Conservation (phyloP, 2,329 filamentous ascomycete species). For the Penicillium sp. region DNA sequence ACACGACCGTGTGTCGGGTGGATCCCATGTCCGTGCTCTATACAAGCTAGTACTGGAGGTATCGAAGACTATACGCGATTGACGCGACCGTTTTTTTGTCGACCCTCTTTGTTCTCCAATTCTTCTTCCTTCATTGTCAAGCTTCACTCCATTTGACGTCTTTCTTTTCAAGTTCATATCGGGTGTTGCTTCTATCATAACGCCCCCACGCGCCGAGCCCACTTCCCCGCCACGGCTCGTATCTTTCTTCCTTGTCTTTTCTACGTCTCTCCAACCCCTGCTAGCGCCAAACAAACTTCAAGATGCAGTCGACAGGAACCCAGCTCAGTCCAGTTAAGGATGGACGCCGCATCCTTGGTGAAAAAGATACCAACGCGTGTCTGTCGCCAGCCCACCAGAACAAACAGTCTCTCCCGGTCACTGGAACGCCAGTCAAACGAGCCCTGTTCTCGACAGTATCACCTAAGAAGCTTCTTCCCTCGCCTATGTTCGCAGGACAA, state of each 20-base stretch:
- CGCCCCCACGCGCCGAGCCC: slow-evolving; percentile 7
- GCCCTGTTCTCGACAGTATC: slow-evolving; percentile 24
- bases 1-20: slow-evolving; percentile 21
- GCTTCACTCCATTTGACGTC: neutral
- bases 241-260: slow-evolving; percentile 1
- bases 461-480: slow-evolving; percentile 32
- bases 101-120: neutral
- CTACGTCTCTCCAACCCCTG: slow-evolving; percentile 2
- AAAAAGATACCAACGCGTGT: slow-evolving; percentile 44
- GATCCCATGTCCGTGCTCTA: slow-evolving; percentile 27
- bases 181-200: neutral
- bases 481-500: slow-evolving; percentile 38
- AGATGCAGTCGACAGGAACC: slow-evolving; percentile 24
- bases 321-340: slow-evolving; percentile 36
- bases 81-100: slow-evolving; percentile 24
- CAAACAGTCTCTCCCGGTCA: slow-evolving; percentile 19
- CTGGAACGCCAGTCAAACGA: slow-evolving; percentile 30
- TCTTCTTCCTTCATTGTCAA: neutral
- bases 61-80: slow-evolving; percentile 26
- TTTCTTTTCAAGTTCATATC: neutral
- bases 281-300: slow-evolving; percentile 3
- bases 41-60: slow-evolving; percentile 23
- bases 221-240: slow-evolving; percentile 9
- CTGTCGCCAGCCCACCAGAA: slow-evolving; percentile 30
- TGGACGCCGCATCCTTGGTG: slow-evolving; percentile 41